Evolutionary conservation across 2,329 filamentous ascomycete genomes (phyloP), one percentile per base, ranked within the genome.

Genomic region (Alternaria arborescens): DNA sequence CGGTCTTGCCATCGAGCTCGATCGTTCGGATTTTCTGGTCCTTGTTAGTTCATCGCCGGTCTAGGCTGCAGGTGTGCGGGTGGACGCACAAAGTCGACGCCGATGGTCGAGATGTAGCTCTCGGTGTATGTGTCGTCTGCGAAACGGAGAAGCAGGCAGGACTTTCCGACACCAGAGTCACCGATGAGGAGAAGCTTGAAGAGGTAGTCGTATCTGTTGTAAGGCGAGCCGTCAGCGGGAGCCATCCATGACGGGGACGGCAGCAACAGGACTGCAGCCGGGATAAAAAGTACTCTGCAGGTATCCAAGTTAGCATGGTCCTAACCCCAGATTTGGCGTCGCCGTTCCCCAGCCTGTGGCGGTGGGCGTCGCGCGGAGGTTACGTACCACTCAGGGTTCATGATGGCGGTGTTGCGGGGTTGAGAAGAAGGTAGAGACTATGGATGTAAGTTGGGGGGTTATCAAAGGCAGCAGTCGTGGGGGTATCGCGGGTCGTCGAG

Each of bases 161-260:
- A 99, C 91, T 99, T 99, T 91, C 95, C 95, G 78, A 99, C 95
- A 89, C 95, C 95, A 82, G 95, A 99, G 82, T 99, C 95, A 83
- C 95, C 95, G 89, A 99, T 99, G 86, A 99, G 94, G 83, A 99
- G 92, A 71, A 99, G 93, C 90, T 99, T 99, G 90, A 99, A 99
- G 79, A 99, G 93, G 83, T 99, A 99, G 82, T 99, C 95, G 91
- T 99, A 99, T 95, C 95, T 98, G 79, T 58, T 62, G 54, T 24
- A 59, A 51, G 55, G 54, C 53, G 44, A 30, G 50, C 54, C 48
- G 71, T 77, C 62, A 75, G 72, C 61, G 61, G 60, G 60, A 42
- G 44, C 46, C 53, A 46, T 61, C 46, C 22, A 24, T 10, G 55
- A 57, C 48, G 60, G 40, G 38, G 34, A 32, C 44, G 44, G 40